Evolutionary conservation across 1,284 basidiomycete genomes (phyloP).

Genomic region (Garcileccinum viscosum): DNA sequence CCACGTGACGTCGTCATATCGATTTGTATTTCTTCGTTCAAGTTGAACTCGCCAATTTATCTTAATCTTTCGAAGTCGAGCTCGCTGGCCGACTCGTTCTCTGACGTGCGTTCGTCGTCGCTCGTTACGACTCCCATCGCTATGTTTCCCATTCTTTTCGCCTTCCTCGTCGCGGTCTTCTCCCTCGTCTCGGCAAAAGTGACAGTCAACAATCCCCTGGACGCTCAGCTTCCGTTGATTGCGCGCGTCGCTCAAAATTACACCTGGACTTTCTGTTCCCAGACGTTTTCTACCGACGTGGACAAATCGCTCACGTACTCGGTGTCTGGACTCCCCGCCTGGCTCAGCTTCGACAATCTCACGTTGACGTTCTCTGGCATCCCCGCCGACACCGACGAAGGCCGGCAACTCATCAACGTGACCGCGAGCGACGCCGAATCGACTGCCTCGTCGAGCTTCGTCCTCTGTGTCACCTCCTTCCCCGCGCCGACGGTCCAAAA

Average conservation of each 20-base stretch:
- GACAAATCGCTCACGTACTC: conserved; percentile 52
- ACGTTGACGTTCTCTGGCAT: conserved; percentile 62
- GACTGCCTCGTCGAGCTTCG: conserved; percentile 58
- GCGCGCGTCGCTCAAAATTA: conserved; percentile 65
- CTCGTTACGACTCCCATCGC: conserved; percentile 52
- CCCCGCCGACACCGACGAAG: conserved; percentile 62
- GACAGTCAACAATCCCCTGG: conserved; percentile 55
- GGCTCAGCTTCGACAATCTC: conserved; percentile 68
- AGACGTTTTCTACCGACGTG: conserved; percentile 63
- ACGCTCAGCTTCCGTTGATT: conserved; percentile 67
- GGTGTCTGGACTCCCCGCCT: conserved; percentile 59
- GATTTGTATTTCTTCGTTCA: conserved; percentile 18
- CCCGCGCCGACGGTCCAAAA: conserved; percentile 61
- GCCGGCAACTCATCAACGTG: conserved; percentile 59
- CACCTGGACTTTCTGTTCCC: conserved; percentile 66
- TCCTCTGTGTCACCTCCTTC: conserved; percentile 65
- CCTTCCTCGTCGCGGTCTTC: conserved; percentile 46
- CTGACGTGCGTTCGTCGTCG: conserved; percentile 48
- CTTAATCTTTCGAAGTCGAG: conserved; percentile 37
- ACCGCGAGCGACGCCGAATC: conserved; percentile 58
- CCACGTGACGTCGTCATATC: conserved; percentile 37
- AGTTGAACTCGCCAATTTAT: conserved; percentile 9
- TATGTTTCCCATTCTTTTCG: conserved; percentile 72
- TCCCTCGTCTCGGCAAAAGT: conserved; percentile 49
- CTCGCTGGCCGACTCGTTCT: conserved; percentile 67